These are phyloP conservation scores for Mycena floridula DNA, from an alignment of 768 basidiomycete genomes.

Conservation along the genomic window DNA sequence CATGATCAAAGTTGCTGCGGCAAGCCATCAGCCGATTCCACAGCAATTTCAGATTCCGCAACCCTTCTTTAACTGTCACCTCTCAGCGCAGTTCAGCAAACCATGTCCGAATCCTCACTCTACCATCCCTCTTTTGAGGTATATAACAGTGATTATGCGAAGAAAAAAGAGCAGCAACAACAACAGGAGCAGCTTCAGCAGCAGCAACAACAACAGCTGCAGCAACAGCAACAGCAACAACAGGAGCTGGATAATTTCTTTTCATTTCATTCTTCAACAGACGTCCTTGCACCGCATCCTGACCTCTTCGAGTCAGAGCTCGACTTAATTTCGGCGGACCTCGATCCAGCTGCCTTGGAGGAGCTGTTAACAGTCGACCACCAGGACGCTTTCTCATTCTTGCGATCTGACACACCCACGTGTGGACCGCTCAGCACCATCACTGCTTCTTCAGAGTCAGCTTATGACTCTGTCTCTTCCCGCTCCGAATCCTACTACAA, in stretches of 20 bases:
- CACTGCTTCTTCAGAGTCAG: conserved; percentile 74
- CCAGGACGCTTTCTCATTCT: conserved; percentile 58
- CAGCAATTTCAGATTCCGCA: no score
- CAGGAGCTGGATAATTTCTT: conserved; percentile 68
- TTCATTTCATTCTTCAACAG: conserved; percentile 62
- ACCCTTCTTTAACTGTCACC: no score
- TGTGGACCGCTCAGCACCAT: conserved; percentile 73
- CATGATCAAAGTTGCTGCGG: no score
- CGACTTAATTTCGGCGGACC: conserved; percentile 61
- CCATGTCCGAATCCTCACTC: not conserved
- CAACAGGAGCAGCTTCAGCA: no score
- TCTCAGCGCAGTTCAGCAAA: no score
- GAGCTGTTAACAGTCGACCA: conserved; percentile 60
- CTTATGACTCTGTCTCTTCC: conserved; percentile 62
- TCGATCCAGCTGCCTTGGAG: conserved; percentile 57
- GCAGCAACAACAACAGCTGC: conserved; percentile 36
- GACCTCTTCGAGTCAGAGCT: conserved; percentile 83
- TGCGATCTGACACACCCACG: conserved; percentile 57
- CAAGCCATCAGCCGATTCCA: no score
- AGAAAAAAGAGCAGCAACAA: no score
- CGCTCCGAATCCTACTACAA: conserved; percentile 69
- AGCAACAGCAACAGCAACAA: conserved; percentile 40
- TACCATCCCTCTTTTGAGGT: conserved; percentile 1
- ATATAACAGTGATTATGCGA: conserved; percentile 26
- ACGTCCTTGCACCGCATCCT: conserved; percentile 71